Evolutionary conservation across 139 green algal genomes (phyloP).

Genomic region (Pleodorina starrii): DNA sequence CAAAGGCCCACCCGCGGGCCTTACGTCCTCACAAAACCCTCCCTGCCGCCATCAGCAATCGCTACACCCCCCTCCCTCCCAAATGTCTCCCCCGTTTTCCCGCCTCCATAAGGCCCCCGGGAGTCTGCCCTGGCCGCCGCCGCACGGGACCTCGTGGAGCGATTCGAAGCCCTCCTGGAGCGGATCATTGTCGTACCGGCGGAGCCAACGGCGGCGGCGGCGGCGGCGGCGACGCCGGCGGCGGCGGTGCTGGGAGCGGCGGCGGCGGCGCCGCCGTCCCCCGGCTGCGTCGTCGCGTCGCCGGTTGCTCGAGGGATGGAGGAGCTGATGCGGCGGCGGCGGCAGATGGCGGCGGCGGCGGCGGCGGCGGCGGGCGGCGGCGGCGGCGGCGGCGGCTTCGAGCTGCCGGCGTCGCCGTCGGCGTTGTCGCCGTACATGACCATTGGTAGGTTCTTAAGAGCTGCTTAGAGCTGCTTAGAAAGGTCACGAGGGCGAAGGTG

Average conservation of each 20-base stretch:
- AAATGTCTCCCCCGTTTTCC: too few species aligned
- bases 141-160: conserved; percentile 69
- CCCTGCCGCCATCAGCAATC: too few species aligned
- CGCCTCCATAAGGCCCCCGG: background rate
- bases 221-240: background rate
- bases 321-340: conserved; percentile 14
- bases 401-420: conserved; percentile 1
- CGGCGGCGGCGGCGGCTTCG: background rate
- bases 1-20: too few species aligned
- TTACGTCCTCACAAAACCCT: too few species aligned
- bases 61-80: too few species aligned
- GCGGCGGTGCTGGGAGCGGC: background rate
- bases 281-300: background rate
- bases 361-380: background rate
- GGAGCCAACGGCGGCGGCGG: background rate
- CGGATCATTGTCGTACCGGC: conserved; percentile 52
- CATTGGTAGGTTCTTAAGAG: conserved; percentile 15
- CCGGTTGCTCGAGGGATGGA: conserved; percentile 49
- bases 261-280: background rate
- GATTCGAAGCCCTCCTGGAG: conserved; percentile 80
- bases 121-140: conserved; percentile 72
- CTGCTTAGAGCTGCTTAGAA: too few species aligned
- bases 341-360: background rate
- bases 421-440: background rate
- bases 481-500: too few species aligned